Evolutionary conservation across 495 filamentous ascomycete species (phyloP), one percentile per base, ranked within the genome.

Genomic region (Penicillium longicatenatum): DNA sequence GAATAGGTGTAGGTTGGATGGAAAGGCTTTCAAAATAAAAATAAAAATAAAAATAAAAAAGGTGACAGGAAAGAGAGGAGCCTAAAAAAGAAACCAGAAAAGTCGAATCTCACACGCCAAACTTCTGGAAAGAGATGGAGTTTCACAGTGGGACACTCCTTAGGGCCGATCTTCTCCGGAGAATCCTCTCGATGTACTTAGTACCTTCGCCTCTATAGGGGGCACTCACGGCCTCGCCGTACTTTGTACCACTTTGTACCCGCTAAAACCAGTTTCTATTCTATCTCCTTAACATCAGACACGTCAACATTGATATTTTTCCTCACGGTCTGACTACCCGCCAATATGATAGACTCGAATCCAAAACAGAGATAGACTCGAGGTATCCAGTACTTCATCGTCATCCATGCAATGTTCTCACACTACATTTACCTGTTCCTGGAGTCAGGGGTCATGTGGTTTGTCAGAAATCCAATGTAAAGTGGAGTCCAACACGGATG

Each of bases 121-220:
- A 54, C 49, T 69, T 69, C 66, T 66, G 60, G 66, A 69, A 66
- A 52, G 58, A 64, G 61, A 67, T 64, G 66, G 63, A 67, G 66
- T 69, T 57, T 51, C 60, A 66, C 54, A 54, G 33, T 24, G 63
- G 63, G 64, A 56, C 45, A 51, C 56, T 24, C 26, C 5, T 61
- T 66, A 58, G 61, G 61, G 66, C 66, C 66, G 66, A 69, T 69
- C 66, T 45, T 69, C 59, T 65, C 66, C 66, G 66, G 66, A 66
- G 66, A 61, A 66, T 62, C 63, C 57, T 56, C 48, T 60, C 26
- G 26, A 50, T 48, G 19, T 31, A 22, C 22, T 50, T 4, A 12
- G 24, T 46, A 50, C 20, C 35, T 30, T 41, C 24, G 39, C 24
- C 1, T 52, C 21, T n/a, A 39, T 33, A 50, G 37, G 37, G 14